These are phyloP conservation scores for Colletotrichum musicola DNA, from an alignment of 2,329 filamentous ascomycete species.

Conservation along the genomic window DNA sequence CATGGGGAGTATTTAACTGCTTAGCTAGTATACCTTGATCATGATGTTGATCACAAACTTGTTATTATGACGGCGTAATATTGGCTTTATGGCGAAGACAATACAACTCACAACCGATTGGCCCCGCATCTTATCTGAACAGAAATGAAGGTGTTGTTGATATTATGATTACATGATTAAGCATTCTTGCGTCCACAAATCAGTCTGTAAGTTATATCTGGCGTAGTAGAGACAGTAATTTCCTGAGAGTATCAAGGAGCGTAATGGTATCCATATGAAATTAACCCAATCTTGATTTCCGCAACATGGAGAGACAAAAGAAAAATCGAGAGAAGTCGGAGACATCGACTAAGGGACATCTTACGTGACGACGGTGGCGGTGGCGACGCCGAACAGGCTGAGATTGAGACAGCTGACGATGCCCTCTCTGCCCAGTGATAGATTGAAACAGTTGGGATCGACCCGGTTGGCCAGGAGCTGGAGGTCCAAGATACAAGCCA, in stretches of 20 bases:
- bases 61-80: too few species aligned
- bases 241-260: background rate
- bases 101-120: too few species aligned
- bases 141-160: slow-evolving; percentile 19
- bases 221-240: background rate
- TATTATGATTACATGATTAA: slow-evolving; percentile 30
- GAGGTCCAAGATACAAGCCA: slow-evolving; percentile 10
- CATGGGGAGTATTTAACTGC: background rate
- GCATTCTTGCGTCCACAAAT: slow-evolving; percentile 1
- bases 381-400: slow-evolving; percentile 30
- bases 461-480: slow-evolving; percentile 6
- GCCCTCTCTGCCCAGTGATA: background rate
- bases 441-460: slow-evolving; percentile 25
- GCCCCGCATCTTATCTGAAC: too few species aligned
- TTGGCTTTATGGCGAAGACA: too few species aligned
- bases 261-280: background rate
- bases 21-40: too few species aligned
- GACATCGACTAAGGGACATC: background rate
- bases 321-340: background rate
- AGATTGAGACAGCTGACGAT: slow-evolving; percentile 28
- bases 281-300: slow-evolving; percentile 17
- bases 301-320: slow-evolving; percentile 9
- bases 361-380: slow-evolving; percentile 9
- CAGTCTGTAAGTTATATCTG: background rate
- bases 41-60: background rate